These are phyloP conservation scores for Zopfia rhizophila DNA, from an alignment of 2,329 filamentous ascomycete species.

Conservation along the genomic window DNA sequence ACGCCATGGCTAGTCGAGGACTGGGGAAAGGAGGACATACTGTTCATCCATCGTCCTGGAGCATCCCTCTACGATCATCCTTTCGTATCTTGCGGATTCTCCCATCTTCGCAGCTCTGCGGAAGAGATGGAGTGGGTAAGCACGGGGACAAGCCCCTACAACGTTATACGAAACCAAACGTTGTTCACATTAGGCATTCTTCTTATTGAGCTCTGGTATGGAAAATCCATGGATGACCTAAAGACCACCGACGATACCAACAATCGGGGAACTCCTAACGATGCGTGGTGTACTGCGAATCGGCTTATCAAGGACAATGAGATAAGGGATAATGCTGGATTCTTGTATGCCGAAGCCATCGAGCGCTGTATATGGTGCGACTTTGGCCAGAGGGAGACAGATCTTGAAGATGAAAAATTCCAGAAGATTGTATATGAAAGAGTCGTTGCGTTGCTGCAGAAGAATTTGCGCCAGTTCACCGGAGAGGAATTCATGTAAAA, in stretches of 20 bases:
- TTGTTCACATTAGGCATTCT: constrained; percentile 46
- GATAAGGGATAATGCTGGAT: constrained; percentile 25
- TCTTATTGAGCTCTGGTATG: constrained; percentile 48
- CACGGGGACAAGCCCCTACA: background rate
- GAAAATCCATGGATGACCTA: constrained; percentile 35
- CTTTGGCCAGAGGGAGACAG: constrained; percentile 23
- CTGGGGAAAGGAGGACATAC: constrained; percentile 29
- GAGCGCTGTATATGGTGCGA: constrained; percentile 29
- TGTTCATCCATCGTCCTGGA: constrained; percentile 31
- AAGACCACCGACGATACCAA: constrained; percentile 19
- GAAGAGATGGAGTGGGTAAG: no score
- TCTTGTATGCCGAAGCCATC: constrained; percentile 26
- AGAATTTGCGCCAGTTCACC: constrained; percentile 21
- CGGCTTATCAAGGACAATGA: constrained; percentile 26
- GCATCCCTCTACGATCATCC: constrained; percentile 26
- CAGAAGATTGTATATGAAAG: constrained; percentile 26
- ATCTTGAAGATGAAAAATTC: constrained; percentile 25
- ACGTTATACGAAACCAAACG: constrained; percentile 39
- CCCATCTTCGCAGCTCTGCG: constrained; percentile 14
- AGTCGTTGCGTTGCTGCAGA: constrained; percentile 29
- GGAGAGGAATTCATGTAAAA: constrained; percentile 20
- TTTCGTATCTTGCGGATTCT: constrained; percentile 25
- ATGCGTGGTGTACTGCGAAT: constrained; percentile 26
- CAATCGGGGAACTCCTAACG: constrained; percentile 23
- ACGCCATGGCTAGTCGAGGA: constrained; percentile 35